Evolutionary conservation across 164 flowering plant genomes (phyloP).

Genomic region (Amborella trichopoda): DNA sequence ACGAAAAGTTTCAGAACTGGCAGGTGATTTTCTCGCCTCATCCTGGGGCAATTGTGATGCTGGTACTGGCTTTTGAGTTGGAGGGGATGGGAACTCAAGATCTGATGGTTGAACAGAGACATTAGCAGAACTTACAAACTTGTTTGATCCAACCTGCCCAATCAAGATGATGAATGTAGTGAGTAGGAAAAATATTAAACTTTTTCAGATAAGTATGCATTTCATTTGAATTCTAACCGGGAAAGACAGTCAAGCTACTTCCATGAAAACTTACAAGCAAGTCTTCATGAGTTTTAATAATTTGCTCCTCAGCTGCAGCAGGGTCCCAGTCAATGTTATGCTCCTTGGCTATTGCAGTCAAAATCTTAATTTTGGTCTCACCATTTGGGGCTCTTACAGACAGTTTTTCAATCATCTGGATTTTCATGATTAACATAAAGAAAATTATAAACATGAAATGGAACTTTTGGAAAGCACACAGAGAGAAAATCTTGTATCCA

Average conservation of each 20-base stretch:
- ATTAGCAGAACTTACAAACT: slow-evolving; percentile 22
- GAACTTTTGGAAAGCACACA: too few species aligned
- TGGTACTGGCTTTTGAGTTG: slow-evolving; percentile 17
- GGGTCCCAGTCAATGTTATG: slow-evolving; percentile 80
- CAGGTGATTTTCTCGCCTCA: slow-evolving; percentile 17
- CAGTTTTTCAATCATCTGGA: slow-evolving; percentile 82
- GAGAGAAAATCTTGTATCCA: too few species aligned
- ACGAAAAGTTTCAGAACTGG: slow-evolving; percentile 13
- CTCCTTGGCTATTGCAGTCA: slow-evolving; percentile 69
- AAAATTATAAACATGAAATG: too few species aligned
- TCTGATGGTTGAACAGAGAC: slow-evolving; percentile 21
- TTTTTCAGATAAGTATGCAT: background rate
- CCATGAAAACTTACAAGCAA: slow-evolving; percentile 33
- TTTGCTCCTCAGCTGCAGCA: slow-evolving; percentile 32
- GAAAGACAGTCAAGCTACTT: background rate
- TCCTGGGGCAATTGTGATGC: slow-evolving; percentile 10
- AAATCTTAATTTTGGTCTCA: slow-evolving; percentile 60
- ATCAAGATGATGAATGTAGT: background rate
- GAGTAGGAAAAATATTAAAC: background rate
- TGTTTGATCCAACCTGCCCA: slow-evolving; percentile 57
- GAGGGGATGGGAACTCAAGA: slow-evolving; percentile 17
- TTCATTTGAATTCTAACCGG: background rate
- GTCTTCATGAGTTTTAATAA: slow-evolving; percentile 32
- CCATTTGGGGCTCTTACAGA: slow-evolving; percentile 79
- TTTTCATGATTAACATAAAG: too few species aligned